Evolutionary conservation across 345 rosid genomes (phyloP).

Genomic region (Capsella bursapastoris): DNA sequence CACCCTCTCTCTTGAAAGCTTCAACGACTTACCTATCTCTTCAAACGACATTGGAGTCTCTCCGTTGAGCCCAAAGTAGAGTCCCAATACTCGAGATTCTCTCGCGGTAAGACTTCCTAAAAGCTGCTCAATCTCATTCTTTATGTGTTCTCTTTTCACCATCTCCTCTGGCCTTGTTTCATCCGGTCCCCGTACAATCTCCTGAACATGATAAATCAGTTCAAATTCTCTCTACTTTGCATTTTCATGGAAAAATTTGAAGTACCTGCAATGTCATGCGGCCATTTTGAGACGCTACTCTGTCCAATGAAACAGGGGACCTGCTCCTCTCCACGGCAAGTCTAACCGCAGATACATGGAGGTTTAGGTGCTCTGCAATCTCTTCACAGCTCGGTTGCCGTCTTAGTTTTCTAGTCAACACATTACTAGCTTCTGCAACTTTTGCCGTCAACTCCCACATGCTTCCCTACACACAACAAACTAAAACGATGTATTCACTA

Average conservation of each 20-base stretch:
- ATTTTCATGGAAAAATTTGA: not conserved
- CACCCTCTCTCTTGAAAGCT: conserved; percentile 59
- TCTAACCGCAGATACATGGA: conserved; percentile 55
- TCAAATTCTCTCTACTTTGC: not conserved
- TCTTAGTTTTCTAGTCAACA: conserved; percentile 42
- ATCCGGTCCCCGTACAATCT: conserved; percentile 58
- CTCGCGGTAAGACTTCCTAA: conserved; percentile 44
- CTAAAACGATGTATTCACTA: conserved; percentile 61
- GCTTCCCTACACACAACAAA: conserved; percentile 58
- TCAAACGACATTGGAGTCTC: conserved; percentile 53
- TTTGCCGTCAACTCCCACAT: conserved; percentile 50
- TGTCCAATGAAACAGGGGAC: conserved; percentile 54
- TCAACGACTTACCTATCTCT: conserved; percentile 53
- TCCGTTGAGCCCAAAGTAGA: conserved; percentile 54
- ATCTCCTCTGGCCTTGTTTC: conserved; percentile 53
- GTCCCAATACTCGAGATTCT: conserved; percentile 55
- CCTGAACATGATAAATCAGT: conserved; percentile 40
- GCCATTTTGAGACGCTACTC: conserved; percentile 45
- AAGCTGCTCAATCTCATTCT: conserved; percentile 47
- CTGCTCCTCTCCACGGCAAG: conserved; percentile 46
- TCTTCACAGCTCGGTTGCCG: conserved; percentile 53
- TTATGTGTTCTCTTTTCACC: conserved; percentile 47
- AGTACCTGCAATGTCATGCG: conserved; percentile 57
- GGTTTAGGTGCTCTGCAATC: conserved; percentile 55
- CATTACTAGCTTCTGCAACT: conserved; percentile 56